Conservation (phyloP, 305 asterid species). For the Fraxinus greggii region DNA sequence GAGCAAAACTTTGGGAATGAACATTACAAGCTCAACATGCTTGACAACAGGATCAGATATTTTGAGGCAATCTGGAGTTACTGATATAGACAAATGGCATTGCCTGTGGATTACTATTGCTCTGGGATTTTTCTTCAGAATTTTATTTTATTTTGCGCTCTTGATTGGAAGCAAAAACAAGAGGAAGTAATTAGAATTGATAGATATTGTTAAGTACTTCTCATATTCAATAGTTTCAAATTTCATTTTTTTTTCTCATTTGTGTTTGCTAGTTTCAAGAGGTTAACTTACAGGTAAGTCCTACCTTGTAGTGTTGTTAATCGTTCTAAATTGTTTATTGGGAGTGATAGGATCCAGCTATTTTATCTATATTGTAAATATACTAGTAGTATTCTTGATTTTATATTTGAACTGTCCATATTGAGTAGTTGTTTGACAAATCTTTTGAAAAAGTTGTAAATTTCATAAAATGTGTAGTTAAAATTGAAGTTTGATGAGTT, state of each 20-base stretch:
- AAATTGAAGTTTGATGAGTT: not conserved
- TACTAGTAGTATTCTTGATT: not conserved
- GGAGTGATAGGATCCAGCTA: not conserved
- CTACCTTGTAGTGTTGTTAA: not conserved
- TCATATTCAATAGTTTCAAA: not conserved
- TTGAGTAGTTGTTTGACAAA: not conserved
- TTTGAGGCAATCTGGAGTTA: conserved; percentile 48
- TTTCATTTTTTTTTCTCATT: not conserved
- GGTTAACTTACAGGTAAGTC: not conserved
- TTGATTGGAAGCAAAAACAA: conserved; percentile 61
- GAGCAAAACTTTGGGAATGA: conserved; percentile 49
- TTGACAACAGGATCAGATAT: conserved; percentile 48
- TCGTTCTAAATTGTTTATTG: not conserved
- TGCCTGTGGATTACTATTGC: conserved; percentile 68
- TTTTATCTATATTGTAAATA: not conserved
- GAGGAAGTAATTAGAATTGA: conserved; percentile 39
- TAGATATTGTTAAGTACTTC: not conserved
- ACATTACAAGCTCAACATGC: conserved; percentile 51
- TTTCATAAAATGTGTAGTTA: not conserved
- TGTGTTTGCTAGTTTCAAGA: not conserved
- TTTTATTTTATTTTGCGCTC: conserved; percentile 54
- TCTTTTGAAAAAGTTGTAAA: too few relatives aligned
- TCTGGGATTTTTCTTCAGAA: conserved; percentile 54
- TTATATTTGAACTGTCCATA: too few relatives aligned
- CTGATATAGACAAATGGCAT: conserved; percentile 50